phyloP scores from a whole-genome alignment of 139 green algal species.

The Chlamydomonas sp. region DNA sequence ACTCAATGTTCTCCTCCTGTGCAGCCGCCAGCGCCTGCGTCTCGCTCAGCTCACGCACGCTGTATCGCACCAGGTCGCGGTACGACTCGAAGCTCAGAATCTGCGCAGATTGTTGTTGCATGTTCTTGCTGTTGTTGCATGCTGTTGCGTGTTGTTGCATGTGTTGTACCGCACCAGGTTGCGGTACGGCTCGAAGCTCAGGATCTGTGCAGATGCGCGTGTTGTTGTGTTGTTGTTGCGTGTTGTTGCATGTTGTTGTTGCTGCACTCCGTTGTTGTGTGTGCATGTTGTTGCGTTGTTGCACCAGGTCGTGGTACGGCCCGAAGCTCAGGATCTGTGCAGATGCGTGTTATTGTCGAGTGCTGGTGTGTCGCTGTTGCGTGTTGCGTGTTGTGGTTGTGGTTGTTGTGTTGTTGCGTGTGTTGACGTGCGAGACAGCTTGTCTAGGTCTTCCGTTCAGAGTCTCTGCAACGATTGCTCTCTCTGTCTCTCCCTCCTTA shows the following conservation, averaged over 20 bases:
- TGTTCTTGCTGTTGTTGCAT: too few relatives aligned
- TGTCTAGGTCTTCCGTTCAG: background rate
- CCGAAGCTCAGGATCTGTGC: conserved; percentile 68
- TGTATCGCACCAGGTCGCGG: conserved; percentile 55
- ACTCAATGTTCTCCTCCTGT: conserved; percentile 46
- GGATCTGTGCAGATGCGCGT: too few relatives aligned
- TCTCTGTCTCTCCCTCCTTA: background rate
- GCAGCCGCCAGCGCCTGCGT: conserved; percentile 29
- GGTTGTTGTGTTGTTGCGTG: too few relatives aligned
- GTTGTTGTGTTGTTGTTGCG: too few relatives aligned
- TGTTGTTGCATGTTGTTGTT: too few relatives aligned
- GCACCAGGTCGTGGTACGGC: conserved; percentile 58
- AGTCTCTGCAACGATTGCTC: background rate
- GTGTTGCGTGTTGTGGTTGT: too few relatives aligned
- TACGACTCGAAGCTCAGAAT: conserved; percentile 60
- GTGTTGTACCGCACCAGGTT: conserved; percentile 55
- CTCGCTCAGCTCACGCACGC: conserved; percentile 36
- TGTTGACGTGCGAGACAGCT: background rate
- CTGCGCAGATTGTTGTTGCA: too few relatives aligned
- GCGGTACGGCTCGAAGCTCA: conserved; percentile 60
- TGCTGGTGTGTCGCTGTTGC: too few relatives aligned
- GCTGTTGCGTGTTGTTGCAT: too few relatives aligned
- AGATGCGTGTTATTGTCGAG: too few relatives aligned
- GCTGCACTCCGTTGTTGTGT: too few relatives aligned
- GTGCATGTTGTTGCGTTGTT: too few relatives aligned